Conservation (phyloP, 352 stramenopile species). For the Pythium graminicola region DNA sequence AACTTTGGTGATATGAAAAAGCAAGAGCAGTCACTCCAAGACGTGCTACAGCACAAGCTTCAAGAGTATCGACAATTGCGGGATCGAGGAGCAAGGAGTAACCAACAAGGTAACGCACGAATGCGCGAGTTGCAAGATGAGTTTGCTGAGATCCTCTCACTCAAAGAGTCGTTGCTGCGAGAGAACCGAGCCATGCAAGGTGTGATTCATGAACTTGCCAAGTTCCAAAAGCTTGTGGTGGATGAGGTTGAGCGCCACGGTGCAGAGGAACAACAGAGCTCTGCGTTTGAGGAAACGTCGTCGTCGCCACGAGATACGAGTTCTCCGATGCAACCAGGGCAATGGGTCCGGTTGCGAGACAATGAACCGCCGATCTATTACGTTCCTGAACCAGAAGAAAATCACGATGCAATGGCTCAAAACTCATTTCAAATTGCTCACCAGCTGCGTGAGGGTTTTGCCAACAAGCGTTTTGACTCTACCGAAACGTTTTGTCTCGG, state of each 20-base stretch:
- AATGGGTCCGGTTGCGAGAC: slow-evolving; percentile 20
- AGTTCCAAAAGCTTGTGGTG: slow-evolving; percentile 23
- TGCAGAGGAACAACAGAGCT: not conserved
- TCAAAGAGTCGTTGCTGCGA: slow-evolving; percentile 22
- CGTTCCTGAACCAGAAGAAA: not conserved
- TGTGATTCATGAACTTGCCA: slow-evolving; percentile 17
- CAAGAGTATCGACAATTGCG: slow-evolving; percentile 10
- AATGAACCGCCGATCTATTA: slow-evolving; percentile 19
- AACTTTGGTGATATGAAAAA: slow-evolving; percentile 22
- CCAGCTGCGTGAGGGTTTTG: slow-evolving; percentile 8
- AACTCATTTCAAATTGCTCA: slow-evolving; percentile 2
- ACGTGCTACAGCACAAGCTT: slow-evolving; percentile 17
- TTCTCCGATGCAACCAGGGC: not conserved
- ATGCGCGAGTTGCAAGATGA: slow-evolving; percentile 13
- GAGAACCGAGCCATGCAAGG: slow-evolving; percentile 25
- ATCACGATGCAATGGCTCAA: not conserved
- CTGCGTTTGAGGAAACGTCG: not conserved
- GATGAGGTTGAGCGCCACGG: slow-evolving; percentile 18
- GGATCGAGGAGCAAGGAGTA: not conserved
- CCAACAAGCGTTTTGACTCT: slow-evolving; percentile 1
- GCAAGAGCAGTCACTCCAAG: slow-evolving; percentile 20
- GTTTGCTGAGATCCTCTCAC: slow-evolving; percentile 18
- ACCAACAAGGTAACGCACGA: not conserved
- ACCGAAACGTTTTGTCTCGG: slow-evolving; percentile 22
- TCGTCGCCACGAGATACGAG: not conserved